Conservation (phyloP, 2,329 filamentous ascomycete species). For the Metarhizium rileyi region DNA sequence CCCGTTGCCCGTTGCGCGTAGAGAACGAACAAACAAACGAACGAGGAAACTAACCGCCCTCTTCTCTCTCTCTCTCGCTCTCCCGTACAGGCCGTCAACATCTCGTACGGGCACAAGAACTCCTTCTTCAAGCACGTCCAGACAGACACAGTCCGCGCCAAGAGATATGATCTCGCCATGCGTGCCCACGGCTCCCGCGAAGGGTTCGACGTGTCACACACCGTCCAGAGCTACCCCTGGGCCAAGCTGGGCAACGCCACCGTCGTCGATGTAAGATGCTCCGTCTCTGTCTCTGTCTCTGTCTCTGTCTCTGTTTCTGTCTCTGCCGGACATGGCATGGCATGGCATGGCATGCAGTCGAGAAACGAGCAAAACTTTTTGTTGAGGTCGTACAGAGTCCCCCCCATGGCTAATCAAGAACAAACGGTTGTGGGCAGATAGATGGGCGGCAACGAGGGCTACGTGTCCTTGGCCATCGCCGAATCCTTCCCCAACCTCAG, state of each 20-base stretch:
- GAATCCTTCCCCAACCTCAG: constrained; percentile 14
- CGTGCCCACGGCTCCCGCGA: constrained; percentile 16
- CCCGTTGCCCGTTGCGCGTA: not conserved
- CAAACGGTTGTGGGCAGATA: not conserved
- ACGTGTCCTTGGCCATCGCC: constrained; percentile 14
- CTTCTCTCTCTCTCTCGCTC: not conserved
- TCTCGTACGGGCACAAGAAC: constrained; percentile 15
- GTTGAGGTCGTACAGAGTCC: not conserved
- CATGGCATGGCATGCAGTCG: too few relatives aligned
- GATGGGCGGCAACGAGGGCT: constrained; percentile 18
- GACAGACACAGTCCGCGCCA: constrained; percentile 14
- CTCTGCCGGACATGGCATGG: too few relatives aligned
- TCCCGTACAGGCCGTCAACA: constrained; percentile 16
- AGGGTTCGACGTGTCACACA: constrained; percentile 14
- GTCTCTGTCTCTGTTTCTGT: not conserved
- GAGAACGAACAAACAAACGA: not conserved
- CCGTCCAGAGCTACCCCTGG: constrained; percentile 15
- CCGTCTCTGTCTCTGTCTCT: not conserved
- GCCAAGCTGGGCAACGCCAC: constrained; percentile 13
- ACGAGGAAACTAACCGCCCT: not conserved
- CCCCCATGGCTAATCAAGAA: not conserved
- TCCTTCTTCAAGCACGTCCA: constrained; percentile 20
- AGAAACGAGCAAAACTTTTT: too few relatives aligned
- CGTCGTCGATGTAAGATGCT: constrained; percentile 17
- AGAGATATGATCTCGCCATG: constrained; percentile 23